Conservation (phyloP, 306 rosid species). For the Rosa lucieae region DNA sequence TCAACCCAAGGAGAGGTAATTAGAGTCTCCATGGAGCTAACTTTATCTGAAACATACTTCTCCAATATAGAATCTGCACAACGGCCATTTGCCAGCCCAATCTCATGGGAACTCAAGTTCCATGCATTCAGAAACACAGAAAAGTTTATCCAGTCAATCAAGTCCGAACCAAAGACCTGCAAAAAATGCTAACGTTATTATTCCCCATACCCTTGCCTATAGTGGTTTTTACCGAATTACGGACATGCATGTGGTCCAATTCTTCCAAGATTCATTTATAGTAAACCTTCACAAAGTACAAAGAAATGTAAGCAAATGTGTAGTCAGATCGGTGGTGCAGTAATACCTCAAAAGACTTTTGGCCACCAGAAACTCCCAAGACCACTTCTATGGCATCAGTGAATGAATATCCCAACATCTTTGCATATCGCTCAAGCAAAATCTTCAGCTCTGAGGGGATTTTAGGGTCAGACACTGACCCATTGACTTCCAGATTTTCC, state of each 20-base stretch:
- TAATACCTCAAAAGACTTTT: conserved; percentile 60
- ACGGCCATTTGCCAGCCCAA: conserved; percentile 44
- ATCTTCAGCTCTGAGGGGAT: conserved; percentile 63
- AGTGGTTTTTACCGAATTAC: neutral
- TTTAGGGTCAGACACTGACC: conserved; percentile 51
- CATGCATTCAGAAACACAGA: conserved; percentile 80
- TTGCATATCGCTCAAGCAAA: conserved; percentile 75
- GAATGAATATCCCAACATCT: conserved; percentile 67
- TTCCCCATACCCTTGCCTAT: neutral
- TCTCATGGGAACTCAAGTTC: conserved; percentile 73
- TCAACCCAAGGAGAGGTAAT: conserved; percentile 52
- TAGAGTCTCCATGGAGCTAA: conserved; percentile 45
- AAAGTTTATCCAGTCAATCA: conserved; percentile 90
- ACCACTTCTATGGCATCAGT: conserved; percentile 63
- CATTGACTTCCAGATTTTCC: conserved; percentile 70
- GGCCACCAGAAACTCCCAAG: conserved; percentile 46
- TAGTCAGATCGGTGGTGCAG: conserved; percentile 6
- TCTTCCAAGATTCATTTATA: neutral
- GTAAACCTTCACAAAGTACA: neutral
- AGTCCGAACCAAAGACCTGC: conserved; percentile 72
- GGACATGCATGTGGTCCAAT: neutral
- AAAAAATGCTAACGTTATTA: conserved; percentile 12
- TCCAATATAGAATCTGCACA: conserved; percentile 66
- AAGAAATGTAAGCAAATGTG: neutral
- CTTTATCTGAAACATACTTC: conserved; percentile 53